phyloP scores from a whole-genome alignment of 2,329 filamentous ascomycete species.

The Fusarium sp. region DNA sequence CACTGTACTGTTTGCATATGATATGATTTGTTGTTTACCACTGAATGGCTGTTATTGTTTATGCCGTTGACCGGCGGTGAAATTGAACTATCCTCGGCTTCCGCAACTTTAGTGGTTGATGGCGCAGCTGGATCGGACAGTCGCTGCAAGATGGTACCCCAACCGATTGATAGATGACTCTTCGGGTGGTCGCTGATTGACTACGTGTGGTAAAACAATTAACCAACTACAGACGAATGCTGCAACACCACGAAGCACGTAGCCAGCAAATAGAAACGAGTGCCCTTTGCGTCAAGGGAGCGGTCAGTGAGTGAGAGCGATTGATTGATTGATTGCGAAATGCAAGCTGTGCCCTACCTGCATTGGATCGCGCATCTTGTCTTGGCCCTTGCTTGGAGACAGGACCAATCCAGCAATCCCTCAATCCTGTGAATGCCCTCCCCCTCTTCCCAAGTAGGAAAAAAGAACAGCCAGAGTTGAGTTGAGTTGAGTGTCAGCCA shows the following conservation, averaged over 20 bases:
- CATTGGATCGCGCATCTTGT: constrained; percentile 28
- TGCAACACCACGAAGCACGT: constrained; percentile 12
- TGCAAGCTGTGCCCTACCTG: constrained; percentile 11
- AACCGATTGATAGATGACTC: constrained; percentile 19
- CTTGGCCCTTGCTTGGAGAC: background rate
- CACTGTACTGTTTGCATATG: background rate
- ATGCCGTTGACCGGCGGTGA: constrained; percentile 28
- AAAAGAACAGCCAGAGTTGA: constrained; percentile 1
- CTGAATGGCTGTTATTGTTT: constrained; percentile 8
- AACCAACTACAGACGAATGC: constrained; percentile 16
- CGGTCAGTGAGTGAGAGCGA: constrained; percentile 15
- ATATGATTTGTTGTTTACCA: background rate
- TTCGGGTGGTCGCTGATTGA: constrained; percentile 8
- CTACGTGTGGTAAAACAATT: constrained; percentile 9
- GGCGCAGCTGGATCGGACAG: constrained; percentile 21
- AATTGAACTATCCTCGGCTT: constrained; percentile 8
- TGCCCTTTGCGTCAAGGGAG: constrained; percentile 17
- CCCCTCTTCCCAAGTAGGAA: constrained; percentile 15
- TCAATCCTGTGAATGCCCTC: constrained; percentile 1
- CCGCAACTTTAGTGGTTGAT: constrained; percentile 13
- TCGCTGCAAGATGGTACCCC: constrained; percentile 19
- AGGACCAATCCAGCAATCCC: constrained; percentile 15
- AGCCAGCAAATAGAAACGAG: constrained; percentile 21
- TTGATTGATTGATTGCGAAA: background rate
- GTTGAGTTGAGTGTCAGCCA: background rate